Evolutionary conservation across 148 eudicot genomes (phyloP), one percentile per base, ranked within the genome.

Genomic region (Nepenthes mirabilis): DNA sequence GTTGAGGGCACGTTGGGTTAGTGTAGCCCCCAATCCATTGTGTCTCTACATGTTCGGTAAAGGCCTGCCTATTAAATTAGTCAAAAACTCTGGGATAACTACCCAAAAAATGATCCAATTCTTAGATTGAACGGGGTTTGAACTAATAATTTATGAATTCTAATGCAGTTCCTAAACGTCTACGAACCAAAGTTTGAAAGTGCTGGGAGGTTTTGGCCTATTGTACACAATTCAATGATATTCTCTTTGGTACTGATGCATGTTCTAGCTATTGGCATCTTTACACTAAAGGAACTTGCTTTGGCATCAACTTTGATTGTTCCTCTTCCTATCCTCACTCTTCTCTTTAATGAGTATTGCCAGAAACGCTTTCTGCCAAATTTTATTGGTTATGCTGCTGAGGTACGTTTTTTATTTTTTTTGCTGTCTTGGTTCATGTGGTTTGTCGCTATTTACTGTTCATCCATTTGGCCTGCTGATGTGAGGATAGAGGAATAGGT

Each of bases 141-240:
- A 10, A 2, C 36, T 37, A 34, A 55, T 51, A 36, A n/a, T 10
- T 43, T 23, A 14, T n/a, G 56, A 64, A 52, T 58, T 66, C 34
- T 23, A 43, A 48, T 78, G 85, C 91, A 88, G 95, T 74, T 88
- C 36, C 68, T 82, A 55, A 76, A 79, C 64, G 95, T 88, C 56
- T 85, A 88, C 68, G 73, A 63, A 33, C 80, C 91, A 12, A 83
- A 80, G 67, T 85, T 78, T 64, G 91, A 88, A 63, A 80, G 83
- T 45, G 95, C 79, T 52, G 95, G 95, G 70, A 74, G 67, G 60
- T 82, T 68, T 66, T 88, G 95, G 95, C 91, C 95, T 10, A 74
- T 70, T 47, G 86, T 79, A 14, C 95, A 88, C 56, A 79, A 82
- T 76, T 70, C 86, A 32, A 85, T 75, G 80, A 88, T 85, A 52